These are phyloP conservation scores for Leptosphaerulina australis DNA, from an alignment of 2,329 filamentous ascomycete genomes.

Conservation along the genomic window DNA sequence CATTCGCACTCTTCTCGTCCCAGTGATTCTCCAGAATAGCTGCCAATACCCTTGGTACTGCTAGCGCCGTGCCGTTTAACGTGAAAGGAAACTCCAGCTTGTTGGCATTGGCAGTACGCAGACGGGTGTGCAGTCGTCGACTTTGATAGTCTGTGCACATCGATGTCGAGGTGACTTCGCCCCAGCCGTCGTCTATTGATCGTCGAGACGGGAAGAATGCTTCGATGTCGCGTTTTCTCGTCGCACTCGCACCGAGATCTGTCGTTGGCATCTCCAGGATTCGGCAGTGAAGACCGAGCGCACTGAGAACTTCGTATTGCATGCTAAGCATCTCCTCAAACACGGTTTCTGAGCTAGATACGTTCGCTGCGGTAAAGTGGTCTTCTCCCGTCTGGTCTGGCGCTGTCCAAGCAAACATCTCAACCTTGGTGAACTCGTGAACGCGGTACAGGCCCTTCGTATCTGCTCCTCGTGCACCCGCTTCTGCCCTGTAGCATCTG, in stretches of 20 bases:
- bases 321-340: constrained; percentile 88
- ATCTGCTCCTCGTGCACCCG: constrained; percentile 84
- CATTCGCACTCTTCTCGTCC: constrained; percentile 70
- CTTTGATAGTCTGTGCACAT: constrained; percentile 96
- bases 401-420: constrained; percentile 91
- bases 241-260: constrained; percentile 88
- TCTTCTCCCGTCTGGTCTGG: constrained; percentile 55
- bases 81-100: constrained; percentile 81
- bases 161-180: constrained; percentile 88
- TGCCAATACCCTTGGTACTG: constrained; percentile 86
- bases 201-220: constrained; percentile 86
- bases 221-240: constrained; percentile 90
- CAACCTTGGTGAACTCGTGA: constrained; percentile 98
- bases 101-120: constrained; percentile 58
- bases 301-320: constrained; percentile 80
- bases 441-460: constrained; percentile 96
- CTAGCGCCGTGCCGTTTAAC: constrained; percentile 90
- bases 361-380: constrained; percentile 36
- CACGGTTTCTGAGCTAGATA: constrained; percentile 59
- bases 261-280: constrained; percentile 89
- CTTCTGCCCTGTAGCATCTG: constrained; percentile 94
- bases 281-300: constrained; percentile 81
- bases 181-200: constrained; percentile 75
- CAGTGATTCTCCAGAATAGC: constrained; percentile 91
- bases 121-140: constrained; percentile 76